Percentiles rank a stretch among this genome's conserved stretches.
Evolutionary conservation across 164 flowering plant species (phyloP).

Genomic region (Magnolia sinica): DNA sequence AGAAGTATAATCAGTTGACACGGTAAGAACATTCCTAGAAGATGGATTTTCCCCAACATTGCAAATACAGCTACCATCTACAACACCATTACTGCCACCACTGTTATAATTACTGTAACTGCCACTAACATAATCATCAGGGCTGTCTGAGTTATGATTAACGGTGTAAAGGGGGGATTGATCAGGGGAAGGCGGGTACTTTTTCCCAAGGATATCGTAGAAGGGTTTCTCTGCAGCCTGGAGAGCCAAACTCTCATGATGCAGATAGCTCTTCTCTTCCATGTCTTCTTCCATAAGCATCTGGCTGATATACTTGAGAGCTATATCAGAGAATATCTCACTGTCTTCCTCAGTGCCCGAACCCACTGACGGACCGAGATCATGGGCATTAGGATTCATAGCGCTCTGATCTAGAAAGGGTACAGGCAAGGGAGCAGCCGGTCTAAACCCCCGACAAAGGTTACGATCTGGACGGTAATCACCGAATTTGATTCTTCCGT

Average conservation of each 20-base stretch:
- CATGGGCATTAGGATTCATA: conserved; percentile 12
- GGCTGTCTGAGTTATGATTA: conserved; percentile 24
- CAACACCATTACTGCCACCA: conserved; percentile 8
- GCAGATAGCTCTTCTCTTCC: conserved; percentile 71
- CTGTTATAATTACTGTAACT: conserved; percentile 11
- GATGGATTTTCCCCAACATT: conserved; percentile 17
- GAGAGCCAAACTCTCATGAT: conserved; percentile 76
- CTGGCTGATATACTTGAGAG: conserved; percentile 64
- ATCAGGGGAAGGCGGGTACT: conserved; percentile 69
- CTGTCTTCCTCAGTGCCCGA: conserved; percentile 39
- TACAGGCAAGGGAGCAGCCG: conserved; percentile 6
- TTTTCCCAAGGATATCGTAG: conserved; percentile 69
- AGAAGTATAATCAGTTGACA: conserved; percentile 18
- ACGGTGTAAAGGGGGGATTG: conserved; percentile 19
- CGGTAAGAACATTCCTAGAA: conserved; percentile 4
- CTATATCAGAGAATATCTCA: conserved; percentile 64
- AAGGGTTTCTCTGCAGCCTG: conserved; percentile 78
- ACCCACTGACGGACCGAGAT: conserved; percentile 8
- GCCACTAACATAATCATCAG: conserved; percentile 8
- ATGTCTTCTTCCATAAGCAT: conserved; percentile 94
- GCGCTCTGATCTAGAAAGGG: conserved; percentile 19
- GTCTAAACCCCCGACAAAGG: conserved; percentile 15
- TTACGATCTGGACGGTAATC: conserved; percentile 18
- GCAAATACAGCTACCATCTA: conserved; percentile 21
- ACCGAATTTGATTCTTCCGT: conserved; percentile 21